Evolutionary conservation across 108 stramenopile species (phyloP).

Genomic region (Schizochytrium sp.): DNA sequence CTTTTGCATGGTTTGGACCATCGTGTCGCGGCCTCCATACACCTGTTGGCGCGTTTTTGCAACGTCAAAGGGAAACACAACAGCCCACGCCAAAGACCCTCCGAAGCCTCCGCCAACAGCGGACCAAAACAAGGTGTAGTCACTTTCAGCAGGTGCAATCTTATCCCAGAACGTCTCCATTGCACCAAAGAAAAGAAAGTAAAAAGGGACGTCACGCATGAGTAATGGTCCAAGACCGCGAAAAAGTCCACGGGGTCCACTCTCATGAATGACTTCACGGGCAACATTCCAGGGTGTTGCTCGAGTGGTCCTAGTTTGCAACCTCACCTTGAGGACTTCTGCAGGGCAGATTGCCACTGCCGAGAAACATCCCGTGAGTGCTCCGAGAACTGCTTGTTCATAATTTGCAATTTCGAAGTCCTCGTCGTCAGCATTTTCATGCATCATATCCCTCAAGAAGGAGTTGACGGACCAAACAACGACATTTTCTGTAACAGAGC

Average conservation of each 20-base stretch:
- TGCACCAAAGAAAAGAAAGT: constrained; percentile 63
- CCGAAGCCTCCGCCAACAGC: constrained; percentile 59
- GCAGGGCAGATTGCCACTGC: constrained; percentile 63
- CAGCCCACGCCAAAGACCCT: constrained; percentile 62
- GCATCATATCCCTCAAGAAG: not conserved
- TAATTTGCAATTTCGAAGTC: not conserved
- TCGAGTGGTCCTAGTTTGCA: constrained; percentile 45
- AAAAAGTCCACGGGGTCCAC: constrained; percentile 43
- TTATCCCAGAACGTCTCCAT: constrained; percentile 58
- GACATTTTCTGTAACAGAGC: constrained; percentile 61
- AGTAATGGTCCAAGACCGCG: constrained; percentile 59
- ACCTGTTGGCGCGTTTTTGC: constrained; percentile 61
- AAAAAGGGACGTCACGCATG: constrained; percentile 66
- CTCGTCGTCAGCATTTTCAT: not conserved
- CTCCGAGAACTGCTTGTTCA: constrained; percentile 63
- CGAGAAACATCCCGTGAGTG: constrained; percentile 23
- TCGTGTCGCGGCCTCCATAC: not conserved
- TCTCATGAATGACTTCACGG: not conserved
- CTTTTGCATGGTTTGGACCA: not conserved
- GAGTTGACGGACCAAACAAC: constrained; percentile 63
- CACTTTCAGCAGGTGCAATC: not conserved
- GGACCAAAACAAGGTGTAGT: constrained; percentile 1
- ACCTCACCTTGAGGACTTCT: constrained; percentile 62
- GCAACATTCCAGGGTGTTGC: not conserved
- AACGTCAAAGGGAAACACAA: constrained; percentile 63